Percentiles rank a stretch among this genome's conserved stretches.
phyloP scores from a whole-genome alignment of 2,329 filamentous ascomycete genomes.

The Fusarium zealandicum region DNA sequence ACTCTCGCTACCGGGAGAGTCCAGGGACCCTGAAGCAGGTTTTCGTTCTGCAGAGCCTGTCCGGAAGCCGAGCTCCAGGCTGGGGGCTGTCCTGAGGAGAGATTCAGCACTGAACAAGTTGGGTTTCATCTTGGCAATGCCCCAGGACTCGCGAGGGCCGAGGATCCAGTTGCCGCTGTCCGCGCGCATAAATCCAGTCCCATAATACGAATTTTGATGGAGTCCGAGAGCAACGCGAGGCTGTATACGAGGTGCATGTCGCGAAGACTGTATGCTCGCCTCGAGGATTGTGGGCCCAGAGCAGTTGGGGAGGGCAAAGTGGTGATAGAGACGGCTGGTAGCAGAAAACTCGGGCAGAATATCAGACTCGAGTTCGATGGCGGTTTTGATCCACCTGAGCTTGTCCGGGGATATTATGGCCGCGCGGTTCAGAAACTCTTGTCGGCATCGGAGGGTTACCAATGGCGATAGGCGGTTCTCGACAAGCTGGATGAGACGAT shows the following conservation, averaged over 20 bases:
- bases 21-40: conserved; percentile 16
- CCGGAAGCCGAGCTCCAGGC: conserved; percentile 52
- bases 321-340: conserved; percentile 48
- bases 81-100: conserved; percentile 45
- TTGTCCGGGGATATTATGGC: conserved; percentile 18
- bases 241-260: conserved; percentile 22
- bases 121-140: conserved; percentile 44
- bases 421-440: conserved; percentile 47
- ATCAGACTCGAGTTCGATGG: conserved; percentile 41
- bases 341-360: conserved; percentile 49
- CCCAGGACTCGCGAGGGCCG: conserved; percentile 40
- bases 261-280: conserved; percentile 42
- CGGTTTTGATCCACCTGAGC: conserved; percentile 37
- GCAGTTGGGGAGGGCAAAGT: conserved; percentile 40
- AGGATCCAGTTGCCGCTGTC: conserved; percentile 54
- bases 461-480: conserved; percentile 50
- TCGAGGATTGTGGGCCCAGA: conserved; percentile 48
- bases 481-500: conserved; percentile 48
- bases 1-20: conserved; percentile 35
- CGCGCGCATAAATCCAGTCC: conserved; percentile 48
- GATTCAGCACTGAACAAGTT: conserved; percentile 43
- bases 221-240: conserved; percentile 46
- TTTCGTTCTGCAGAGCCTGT: conserved; percentile 32
- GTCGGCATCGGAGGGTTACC: conserved; percentile 48
- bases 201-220: conserved; percentile 45